Evolutionary conservation across 805 yeast species (phyloP).

Genomic region (Yarrowia porcina): DNA sequence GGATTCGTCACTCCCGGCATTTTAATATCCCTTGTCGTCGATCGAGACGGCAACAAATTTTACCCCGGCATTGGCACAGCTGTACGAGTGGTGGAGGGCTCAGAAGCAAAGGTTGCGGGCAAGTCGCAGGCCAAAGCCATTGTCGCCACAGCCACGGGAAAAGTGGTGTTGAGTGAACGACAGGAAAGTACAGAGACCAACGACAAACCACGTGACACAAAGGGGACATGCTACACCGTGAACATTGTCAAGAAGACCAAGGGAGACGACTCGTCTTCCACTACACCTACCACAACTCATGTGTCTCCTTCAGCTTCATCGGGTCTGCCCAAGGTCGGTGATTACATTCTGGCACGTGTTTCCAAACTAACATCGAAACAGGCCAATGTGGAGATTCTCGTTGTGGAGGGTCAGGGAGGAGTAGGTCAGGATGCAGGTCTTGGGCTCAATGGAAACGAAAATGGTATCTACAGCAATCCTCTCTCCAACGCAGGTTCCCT

Average conservation of each 20-base stretch:
- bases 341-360: slow-evolving; percentile 73
- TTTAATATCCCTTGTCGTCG: slow-evolving; percentile 54
- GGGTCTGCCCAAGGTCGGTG: slow-evolving; percentile 73
- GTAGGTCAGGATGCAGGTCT: slow-evolving; percentile 60
- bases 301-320: slow-evolving; percentile 29
- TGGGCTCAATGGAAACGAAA: slow-evolving; percentile 52
- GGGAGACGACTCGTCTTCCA: not conserved
- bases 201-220: slow-evolving; percentile 30
- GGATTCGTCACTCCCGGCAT: slow-evolving; percentile 75
- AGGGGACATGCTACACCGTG: not conserved
- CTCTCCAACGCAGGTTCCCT: slow-evolving; percentile 30
- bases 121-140: slow-evolving; percentile 28
- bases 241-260: slow-evolving; percentile 5
- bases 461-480: slow-evolving; percentile 35
- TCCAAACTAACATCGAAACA: slow-evolving; percentile 63
- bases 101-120: slow-evolving; percentile 15
- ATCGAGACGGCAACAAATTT: slow-evolving; percentile 44
- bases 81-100: slow-evolving; percentile 44
- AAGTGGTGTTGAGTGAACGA: slow-evolving; percentile 37
- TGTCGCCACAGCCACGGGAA: slow-evolving; percentile 61
- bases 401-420: slow-evolving; percentile 59
- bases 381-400: slow-evolving; percentile 73
- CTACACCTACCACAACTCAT: slow-evolving; percentile 24
- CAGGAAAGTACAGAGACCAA: slow-evolving; percentile 32
- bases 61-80: slow-evolving; percentile 66